Conservation (phyloP, 139 green algal genomes). For the Auxenochlorella pyrenoidosa region DNA sequence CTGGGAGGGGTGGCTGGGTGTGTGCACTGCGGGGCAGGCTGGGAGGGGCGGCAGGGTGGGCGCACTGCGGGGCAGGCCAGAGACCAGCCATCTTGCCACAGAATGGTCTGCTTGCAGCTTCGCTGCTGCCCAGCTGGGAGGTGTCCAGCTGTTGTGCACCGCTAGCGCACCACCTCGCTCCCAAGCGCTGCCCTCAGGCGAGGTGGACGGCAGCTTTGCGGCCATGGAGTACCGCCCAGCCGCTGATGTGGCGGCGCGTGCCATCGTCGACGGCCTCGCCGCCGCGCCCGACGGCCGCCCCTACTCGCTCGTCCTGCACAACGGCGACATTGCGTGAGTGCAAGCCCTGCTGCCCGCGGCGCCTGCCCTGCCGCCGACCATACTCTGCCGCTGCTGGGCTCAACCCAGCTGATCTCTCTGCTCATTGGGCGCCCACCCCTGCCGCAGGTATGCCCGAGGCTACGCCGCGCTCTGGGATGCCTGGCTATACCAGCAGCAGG, state of each 20-base stretch:
- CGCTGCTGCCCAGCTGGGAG: neutral
- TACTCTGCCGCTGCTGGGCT: no score
- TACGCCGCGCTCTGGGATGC: conserved; percentile 76
- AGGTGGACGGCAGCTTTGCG: conserved; percentile 48
- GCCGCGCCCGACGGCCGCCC: neutral
- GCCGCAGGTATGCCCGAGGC: conserved; percentile 57
- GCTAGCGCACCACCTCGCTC: neutral
- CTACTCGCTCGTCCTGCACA: conserved; percentile 62
- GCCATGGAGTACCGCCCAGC: conserved; percentile 26
- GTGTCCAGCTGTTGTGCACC: neutral
- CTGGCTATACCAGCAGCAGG: conserved; percentile 66
- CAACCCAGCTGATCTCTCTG: neutral
- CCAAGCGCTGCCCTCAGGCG: neutral
- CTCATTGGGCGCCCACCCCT: neutral
- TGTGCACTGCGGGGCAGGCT: conserved; percentile 26
- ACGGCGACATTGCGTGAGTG: conserved; percentile 58
- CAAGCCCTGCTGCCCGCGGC: neutral
- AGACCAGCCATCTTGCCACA: neutral
- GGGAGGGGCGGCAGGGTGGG: neutral
- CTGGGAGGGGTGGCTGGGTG: neutral
- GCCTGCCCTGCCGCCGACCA: neutral
- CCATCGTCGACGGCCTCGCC: neutral
- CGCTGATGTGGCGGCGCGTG: neutral
- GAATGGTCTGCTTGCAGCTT: neutral
- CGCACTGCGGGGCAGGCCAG: conserved; percentile 26